Conservation (phyloP, 192 early-diverging fungal genomes). For the Coemansia sp. region DNA sequence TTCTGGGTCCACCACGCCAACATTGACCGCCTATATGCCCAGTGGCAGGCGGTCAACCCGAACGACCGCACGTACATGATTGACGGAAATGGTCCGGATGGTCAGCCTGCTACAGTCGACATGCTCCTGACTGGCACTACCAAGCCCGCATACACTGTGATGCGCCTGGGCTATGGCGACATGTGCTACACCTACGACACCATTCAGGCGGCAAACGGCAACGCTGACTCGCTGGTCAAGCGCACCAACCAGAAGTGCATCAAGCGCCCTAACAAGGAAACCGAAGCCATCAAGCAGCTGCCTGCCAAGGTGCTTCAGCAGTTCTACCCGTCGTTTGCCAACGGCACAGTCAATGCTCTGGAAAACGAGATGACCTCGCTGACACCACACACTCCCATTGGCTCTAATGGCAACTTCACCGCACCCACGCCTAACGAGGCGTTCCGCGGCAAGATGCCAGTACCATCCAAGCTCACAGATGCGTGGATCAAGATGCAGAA, state of each 20-base stretch:
- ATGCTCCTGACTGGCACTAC: conserved; percentile 17
- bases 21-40: conserved; percentile 55
- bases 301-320: conserved; percentile 20
- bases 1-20: conserved; percentile 65
- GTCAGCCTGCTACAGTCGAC: conserved; percentile 6
- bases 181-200: conserved; percentile 53
- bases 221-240: conserved; percentile 13
- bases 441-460: conserved; percentile 41
- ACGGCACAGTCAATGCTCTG: conserved; percentile 19
- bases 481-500: conserved; percentile 46
- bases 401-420: conserved; percentile 14
- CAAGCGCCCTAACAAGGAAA: conserved; percentile 15
- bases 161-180: conserved; percentile 41
- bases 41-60: conserved; percentile 54
- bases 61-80: conserved; percentile 41
- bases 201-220: conserved; percentile 30
- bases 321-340: conserved; percentile 40
- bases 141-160: conserved; percentile 29
- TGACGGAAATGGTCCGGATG: conserved; percentile 20
- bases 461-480: conserved; percentile 15
- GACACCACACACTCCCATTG: conserved; percentile 27
- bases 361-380: conserved; percentile 33
- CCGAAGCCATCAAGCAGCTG: conserved; percentile 32
- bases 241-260: conserved; percentile 30
- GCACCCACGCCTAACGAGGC: conserved; percentile 26